Percentiles rank a stretch among this genome's conserved stretches.
Conservation (phyloP, 331 rosid genomes). For the Quercus phellos region DNA sequence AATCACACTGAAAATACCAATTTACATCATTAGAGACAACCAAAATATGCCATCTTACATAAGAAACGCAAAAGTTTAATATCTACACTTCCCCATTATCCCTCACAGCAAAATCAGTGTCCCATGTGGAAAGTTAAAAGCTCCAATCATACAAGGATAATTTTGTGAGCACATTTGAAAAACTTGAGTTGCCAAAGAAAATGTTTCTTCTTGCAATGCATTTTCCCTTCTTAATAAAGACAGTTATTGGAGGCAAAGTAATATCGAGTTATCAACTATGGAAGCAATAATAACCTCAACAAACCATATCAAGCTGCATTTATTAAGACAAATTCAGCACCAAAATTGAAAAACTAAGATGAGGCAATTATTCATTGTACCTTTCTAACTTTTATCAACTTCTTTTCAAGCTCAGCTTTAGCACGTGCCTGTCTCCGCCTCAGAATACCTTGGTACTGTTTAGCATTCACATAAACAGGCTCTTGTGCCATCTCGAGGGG, state of each 20-base stretch:
- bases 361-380: constrained; percentile 29
- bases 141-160: background rate
- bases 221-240: background rate
- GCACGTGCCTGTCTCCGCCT: constrained; percentile 98
- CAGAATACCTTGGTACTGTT: constrained; percentile 95
- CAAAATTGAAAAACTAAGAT: background rate
- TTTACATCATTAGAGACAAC: background rate
- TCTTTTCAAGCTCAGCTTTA: constrained; percentile 92
- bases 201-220: background rate
- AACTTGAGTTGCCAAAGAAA: background rate
- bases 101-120: background rate
- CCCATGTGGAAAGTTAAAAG: background rate
- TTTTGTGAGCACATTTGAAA: background rate
- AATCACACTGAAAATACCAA: background rate
- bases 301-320: background rate
- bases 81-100: background rate
- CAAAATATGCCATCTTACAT: background rate
- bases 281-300: background rate
- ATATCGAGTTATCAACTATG: background rate
- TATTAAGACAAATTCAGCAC: background rate
- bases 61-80: background rate
- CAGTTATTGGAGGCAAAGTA: background rate
- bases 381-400: constrained; percentile 83
- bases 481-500: constrained; percentile 96
- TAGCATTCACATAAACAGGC: constrained; percentile 96